Evolutionary conservation across 257 asterid genomes (phyloP), one percentile per base, ranked within the genome.

Genomic region (Fraxinus quadrangulata): DNA sequence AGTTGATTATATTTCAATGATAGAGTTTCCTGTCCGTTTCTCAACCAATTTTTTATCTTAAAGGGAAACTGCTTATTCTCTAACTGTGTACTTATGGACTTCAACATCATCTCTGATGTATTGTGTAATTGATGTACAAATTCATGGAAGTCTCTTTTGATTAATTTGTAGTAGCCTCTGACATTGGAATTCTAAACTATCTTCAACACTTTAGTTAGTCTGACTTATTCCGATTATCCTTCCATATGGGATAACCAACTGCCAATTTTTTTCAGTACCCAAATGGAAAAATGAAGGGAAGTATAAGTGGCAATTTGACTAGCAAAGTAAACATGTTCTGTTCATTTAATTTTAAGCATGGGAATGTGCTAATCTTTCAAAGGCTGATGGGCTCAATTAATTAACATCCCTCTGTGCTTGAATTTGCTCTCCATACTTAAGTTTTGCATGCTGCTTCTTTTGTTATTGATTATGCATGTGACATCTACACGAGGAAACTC

Each of bases 401-500:
- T 12, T 40, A 21, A 8, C 13, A 6, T 40, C 47, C 7, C 37
- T 36, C 21, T 66, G 26, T 69, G 45, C 78, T 37, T 74, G 72
- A 54, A 63, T 51, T 74, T 37, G 30, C 79, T 36, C 4, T 28
- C 11, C 37, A 17, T 19, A 3, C 63, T 21, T 63, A 7, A 37
- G 67, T 75, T 51, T 73, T 65, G 33, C 10, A 54, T 5, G 3
- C 26, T 54, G 37, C 72, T 37, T 31, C 31, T 65, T 24, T 26
- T 26, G 31, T 75, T n/a, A 6, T 39, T 65, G 31, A 24, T 34
- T 56, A 74, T 34, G 14, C 40, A 6, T 37, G 21, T 16, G 23
- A 17, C 23, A 37, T 54, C 71, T 8, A 61, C 6, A 3, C 2
- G 4, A 63, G 67, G 76, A 75, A 79, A 72, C 83, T 12, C 17